Evolutionary conservation across 768 basidiomycete species (phyloP).

Genomic region (Lactifluus subvellereus): DNA sequence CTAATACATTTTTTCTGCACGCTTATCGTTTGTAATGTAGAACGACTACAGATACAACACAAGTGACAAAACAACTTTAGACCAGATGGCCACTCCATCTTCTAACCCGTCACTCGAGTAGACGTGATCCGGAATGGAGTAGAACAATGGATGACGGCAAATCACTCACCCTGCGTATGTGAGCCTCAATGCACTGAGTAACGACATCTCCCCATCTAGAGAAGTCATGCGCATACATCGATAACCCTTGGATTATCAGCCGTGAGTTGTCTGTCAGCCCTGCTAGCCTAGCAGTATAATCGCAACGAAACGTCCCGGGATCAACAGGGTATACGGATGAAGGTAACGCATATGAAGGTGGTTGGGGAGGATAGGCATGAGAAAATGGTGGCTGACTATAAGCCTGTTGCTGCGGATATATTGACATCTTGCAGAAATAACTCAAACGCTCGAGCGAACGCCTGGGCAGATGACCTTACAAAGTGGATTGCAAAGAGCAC

Average conservation of each 20-base stretch:
- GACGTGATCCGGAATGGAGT: neutral
- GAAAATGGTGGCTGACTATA: slow-evolving; percentile 44
- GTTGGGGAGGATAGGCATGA: slow-evolving; percentile 31
- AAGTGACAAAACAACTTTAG: slow-evolving; percentile 3
- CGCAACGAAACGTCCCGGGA: slow-evolving; percentile 69
- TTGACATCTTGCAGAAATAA: slow-evolving; percentile 42
- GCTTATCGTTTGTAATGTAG: slow-evolving; percentile 16
- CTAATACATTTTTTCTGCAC: slow-evolving; percentile 15
- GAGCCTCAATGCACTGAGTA: slow-evolving; percentile 73
- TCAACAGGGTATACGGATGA: slow-evolving; percentile 45
- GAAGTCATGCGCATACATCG: slow-evolving; percentile 88
- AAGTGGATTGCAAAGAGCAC: slow-evolving; percentile 5
- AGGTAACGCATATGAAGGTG: slow-evolving; percentile 47
- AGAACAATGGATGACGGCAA: slow-evolving; percentile 21
- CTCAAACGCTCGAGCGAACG: slow-evolving; percentile 17
- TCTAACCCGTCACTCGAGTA: slow-evolving; percentile 10
- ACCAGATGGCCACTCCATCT: slow-evolving; percentile 5
- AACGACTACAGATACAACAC: slow-evolving; percentile 14
- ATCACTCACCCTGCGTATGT: slow-evolving; percentile 82
- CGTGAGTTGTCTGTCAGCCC: slow-evolving; percentile 92
- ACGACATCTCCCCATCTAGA: slow-evolving; percentile 73
- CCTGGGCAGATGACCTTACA: slow-evolving; percentile 21
- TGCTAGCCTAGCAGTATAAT: slow-evolving; percentile 65
- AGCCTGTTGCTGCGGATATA: slow-evolving; percentile 48
- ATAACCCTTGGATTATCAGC: slow-evolving; percentile 87